Conservation (phyloP, 768 basidiomycete species). For the Ramaria sp. region DNA sequence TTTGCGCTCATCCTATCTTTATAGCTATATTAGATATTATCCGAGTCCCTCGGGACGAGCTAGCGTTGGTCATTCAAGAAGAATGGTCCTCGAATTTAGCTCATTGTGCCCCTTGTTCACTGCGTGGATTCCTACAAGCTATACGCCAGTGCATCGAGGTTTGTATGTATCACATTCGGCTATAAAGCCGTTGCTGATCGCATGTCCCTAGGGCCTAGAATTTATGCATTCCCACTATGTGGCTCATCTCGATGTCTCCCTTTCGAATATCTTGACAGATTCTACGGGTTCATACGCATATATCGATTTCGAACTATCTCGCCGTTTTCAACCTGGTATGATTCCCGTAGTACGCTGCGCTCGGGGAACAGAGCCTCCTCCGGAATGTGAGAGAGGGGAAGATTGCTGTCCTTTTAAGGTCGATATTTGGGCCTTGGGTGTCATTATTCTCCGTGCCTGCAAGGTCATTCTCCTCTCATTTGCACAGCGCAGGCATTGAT, state of each 20-base stretch:
- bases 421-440: conserved; percentile 63
- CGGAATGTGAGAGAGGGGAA: conserved; percentile 49
- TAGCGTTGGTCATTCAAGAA: conserved; percentile 71
- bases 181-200: not conserved
- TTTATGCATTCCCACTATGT: conserved; percentile 62
- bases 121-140: conserved; percentile 42
- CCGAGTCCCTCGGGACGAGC: conserved; percentile 36
- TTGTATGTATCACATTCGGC: conserved; percentile 2
- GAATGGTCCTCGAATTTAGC: conserved; percentile 64
- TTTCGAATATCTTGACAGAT: conserved; percentile 59
- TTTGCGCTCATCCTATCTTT: conserved; percentile 6
- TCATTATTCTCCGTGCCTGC: conserved; percentile 53
- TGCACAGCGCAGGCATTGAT: not conserved
- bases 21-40: conserved; percentile 60
- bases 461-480: conserved; percentile 32
- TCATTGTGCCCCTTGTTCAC: conserved; percentile 37
- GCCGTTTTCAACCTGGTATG: conserved; percentile 26
- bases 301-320: conserved; percentile 66
- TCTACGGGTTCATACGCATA: conserved; percentile 54
- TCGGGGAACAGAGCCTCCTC: conserved; percentile 58
- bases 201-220: conserved; percentile 38
- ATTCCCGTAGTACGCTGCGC: conserved; percentile 31
- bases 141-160: conserved; percentile 66
- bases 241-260: conserved; percentile 64
- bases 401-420: conserved; percentile 53